A percentile compares a stretch with the other conserved stretches of the same genome.
Evolutionary conservation across 2,329 filamentous ascomycete species (phyloP).

Genomic region (Gnomoniopsis smithogilvyi): DNA sequence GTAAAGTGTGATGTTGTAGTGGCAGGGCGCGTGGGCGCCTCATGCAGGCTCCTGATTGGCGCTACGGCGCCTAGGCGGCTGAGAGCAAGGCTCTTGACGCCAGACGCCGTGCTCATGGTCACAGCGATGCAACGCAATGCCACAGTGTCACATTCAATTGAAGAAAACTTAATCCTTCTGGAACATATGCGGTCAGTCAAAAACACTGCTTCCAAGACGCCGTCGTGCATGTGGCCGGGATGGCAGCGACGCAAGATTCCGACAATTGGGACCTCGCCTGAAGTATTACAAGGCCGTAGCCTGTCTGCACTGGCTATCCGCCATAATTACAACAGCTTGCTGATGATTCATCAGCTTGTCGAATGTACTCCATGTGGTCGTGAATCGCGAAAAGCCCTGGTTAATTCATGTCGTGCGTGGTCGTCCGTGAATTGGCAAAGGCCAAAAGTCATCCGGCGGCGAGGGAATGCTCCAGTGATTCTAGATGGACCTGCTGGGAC

Average conservation of each 20-base stretch:
- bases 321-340: neutral
- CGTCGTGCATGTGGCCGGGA: neutral
- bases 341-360: neutral
- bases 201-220: neutral
- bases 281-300: too few species aligned
- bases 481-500: too few species aligned
- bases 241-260: neutral
- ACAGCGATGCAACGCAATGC: slow-evolving; percentile 8
- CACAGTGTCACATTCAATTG: slow-evolving; percentile 6
- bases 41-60: slow-evolving; percentile 6
- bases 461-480: too few species aligned
- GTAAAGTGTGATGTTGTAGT: neutral
- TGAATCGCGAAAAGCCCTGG: neutral
- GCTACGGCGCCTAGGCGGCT: slow-evolving; percentile 2
- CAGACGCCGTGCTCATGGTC: slow-evolving; percentile 2
- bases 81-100: slow-evolving; percentile 6
- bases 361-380: neutral
- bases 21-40: neutral
- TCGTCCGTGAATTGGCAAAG: too few species aligned
- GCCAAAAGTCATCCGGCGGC: too few species aligned
- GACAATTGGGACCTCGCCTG: neutral
- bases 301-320: neutral
- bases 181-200: neutral
- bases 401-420: too few species aligned
- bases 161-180: neutral